phyloP scores from a whole-genome alignment of 371 early-diverging fungal genomes.

The Apophysomyces sp. region DNA sequence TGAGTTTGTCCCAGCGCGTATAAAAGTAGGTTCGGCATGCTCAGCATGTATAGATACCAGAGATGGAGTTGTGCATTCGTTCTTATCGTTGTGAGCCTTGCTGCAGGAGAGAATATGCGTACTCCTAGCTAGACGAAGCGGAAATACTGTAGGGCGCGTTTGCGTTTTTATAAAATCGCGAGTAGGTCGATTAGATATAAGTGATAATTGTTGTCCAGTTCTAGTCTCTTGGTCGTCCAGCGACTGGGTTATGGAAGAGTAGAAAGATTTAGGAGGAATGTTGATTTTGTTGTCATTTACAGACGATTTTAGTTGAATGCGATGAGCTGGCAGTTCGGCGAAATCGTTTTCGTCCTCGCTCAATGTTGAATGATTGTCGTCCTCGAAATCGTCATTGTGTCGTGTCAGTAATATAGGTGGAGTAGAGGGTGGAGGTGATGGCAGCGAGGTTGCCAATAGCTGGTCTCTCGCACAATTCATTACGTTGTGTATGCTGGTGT shows the following conservation, averaged over 20 bases:
- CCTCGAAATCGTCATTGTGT: background rate
- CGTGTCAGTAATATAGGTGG: background rate
- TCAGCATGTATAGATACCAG: constrained; percentile 31
- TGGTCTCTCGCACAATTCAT: background rate
- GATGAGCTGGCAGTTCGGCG: background rate
- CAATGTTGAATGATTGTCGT: background rate
- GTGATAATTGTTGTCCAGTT: background rate
- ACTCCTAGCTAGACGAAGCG: background rate
- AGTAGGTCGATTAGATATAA: background rate
- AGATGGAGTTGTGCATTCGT: background rate
- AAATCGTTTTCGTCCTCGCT: background rate
- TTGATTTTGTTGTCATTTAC: background rate
- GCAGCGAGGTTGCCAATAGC: background rate
- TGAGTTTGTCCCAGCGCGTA: constrained; percentile 6
- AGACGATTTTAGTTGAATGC: background rate
- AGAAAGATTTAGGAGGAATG: constrained; percentile 5
- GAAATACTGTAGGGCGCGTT: background rate
- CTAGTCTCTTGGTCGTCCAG: background rate
- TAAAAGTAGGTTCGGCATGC: constrained; percentile 34
- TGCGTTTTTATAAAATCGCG: background rate
- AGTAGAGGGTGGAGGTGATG: constrained; percentile 15
- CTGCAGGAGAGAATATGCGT: constrained; percentile 7
- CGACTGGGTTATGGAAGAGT: constrained; percentile 6
- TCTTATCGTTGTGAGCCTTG: constrained; percentile 4
- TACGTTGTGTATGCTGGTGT: background rate